Evolutionary conservation across 2,329 filamentous ascomycete genomes (phyloP).

Genomic region (Aureobasidium sp.): DNA sequence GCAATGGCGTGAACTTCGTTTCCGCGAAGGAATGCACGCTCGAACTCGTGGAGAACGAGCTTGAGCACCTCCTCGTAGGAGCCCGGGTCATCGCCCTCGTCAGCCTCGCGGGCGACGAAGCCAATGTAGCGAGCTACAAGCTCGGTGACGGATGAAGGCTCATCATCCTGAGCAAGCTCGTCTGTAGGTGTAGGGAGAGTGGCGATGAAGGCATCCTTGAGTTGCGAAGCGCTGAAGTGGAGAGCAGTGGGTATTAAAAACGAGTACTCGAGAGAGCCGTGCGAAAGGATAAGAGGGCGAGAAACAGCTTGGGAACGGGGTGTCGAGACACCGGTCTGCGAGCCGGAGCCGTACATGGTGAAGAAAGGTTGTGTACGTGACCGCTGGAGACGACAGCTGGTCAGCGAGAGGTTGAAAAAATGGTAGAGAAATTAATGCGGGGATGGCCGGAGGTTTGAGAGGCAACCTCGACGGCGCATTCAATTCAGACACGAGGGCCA

Average conservation of each 20-base stretch:
- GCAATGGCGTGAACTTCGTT: conserved; percentile 94
- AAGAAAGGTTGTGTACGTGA: conserved; percentile 7
- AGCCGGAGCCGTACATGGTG: conserved; percentile 73
- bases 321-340: conserved; percentile 94
- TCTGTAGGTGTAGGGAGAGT: conserved; percentile 88
- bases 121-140: conserved; percentile 90
- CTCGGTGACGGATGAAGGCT: conserved; percentile 92
- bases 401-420: conserved; percentile 14
- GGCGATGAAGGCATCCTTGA: conserved; percentile 83
- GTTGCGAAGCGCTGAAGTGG: conserved; percentile 91
- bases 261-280: conserved; percentile 92
- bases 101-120: conserved; percentile 80
- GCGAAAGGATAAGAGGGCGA: conserved; percentile 80
- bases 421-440: conserved; percentile 14
- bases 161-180: conserved; percentile 94
- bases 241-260: conserved; percentile 92
- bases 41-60: conserved; percentile 89
- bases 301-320: conserved; percentile 89
- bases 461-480: conserved; percentile 12
- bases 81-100: conserved; percentile 86
- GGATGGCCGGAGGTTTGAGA: neutral
- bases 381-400: conserved; percentile 5
- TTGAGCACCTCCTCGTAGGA: conserved; percentile 91
- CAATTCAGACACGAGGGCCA: neutral
- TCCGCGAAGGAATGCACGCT: conserved; percentile 85